phyloP scores from a whole-genome alignment of 495 filamentous ascomycete genomes.

The Pseudevernia furfuracea region DNA sequence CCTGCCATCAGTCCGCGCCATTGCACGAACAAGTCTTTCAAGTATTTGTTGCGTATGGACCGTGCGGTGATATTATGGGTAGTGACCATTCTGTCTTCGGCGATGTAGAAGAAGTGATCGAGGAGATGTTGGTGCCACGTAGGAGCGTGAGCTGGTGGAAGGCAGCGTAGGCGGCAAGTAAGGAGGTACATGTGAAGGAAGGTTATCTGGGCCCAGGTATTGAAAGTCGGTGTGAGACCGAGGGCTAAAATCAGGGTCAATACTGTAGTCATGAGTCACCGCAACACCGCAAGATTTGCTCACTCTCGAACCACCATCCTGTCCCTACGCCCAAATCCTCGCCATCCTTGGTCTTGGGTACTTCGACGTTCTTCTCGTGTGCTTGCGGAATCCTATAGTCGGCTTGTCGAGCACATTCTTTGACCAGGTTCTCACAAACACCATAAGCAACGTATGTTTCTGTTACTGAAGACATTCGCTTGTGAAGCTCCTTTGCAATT shows the following conservation, averaged over 20 bases:
- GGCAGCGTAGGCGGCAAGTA: conserved; percentile 72
- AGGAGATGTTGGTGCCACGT: conserved; percentile 69
- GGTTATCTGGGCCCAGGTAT: conserved; percentile 89
- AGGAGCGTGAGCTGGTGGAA: conserved; percentile 52
- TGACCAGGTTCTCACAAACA: conserved; percentile 69
- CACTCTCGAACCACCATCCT: conserved; percentile 81
- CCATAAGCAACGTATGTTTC: conserved; percentile 71
- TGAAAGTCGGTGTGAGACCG: conserved; percentile 73
- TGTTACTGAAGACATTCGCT: conserved; percentile 32
- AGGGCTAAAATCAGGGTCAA: conserved; percentile 36
- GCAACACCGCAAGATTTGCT: conserved; percentile 20
- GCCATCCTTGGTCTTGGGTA: conserved; percentile 59
- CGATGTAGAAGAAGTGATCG: conserved; percentile 89
- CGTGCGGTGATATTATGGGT: conserved; percentile 60
- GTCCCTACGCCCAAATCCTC: conserved; percentile 70
- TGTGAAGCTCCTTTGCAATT: conserved; percentile 23
- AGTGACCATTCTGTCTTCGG: conserved; percentile 76
- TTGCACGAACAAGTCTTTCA: conserved; percentile 86
- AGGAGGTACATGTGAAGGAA: conserved; percentile 94
- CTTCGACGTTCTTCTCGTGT: conserved; percentile 44
- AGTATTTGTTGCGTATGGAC: conserved; percentile 66
- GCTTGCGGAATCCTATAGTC: conserved; percentile 61
- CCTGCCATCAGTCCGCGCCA: conserved; percentile 78
- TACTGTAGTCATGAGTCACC: not conserved
- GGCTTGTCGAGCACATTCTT: conserved; percentile 66